Conservation (phyloP, 148 eudicot species). For the Cornus kousa region DNA sequence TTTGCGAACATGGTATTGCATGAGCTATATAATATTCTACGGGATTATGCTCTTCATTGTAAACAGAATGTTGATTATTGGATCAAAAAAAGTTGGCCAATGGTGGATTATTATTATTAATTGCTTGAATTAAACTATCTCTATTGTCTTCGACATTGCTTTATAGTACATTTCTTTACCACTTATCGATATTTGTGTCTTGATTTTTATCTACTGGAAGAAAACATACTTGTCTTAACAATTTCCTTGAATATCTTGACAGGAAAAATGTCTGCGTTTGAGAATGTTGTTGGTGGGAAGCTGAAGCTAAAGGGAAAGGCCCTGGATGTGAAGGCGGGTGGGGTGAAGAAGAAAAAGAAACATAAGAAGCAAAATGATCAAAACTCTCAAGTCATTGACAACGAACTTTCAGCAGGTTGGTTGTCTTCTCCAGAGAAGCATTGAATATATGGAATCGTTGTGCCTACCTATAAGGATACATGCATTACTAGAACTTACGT, state of each 20-base stretch:
- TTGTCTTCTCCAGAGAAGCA: neutral
- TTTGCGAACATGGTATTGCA: no score
- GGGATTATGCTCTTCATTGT: neutral
- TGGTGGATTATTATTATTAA: neutral
- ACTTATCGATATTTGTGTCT: neutral
- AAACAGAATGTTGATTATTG: no score
- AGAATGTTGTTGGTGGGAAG: slow-evolving; percentile 81
- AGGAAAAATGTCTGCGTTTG: slow-evolving; percentile 70
- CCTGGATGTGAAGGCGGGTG: slow-evolving; percentile 70
- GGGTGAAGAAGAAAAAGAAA: slow-evolving; percentile 80
- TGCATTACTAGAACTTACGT: neutral
- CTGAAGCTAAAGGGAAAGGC: slow-evolving; percentile 91
- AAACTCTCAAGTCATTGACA: slow-evolving; percentile 31
- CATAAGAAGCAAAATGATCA: slow-evolving; percentile 51
- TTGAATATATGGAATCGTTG: no score
- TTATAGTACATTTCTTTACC: no score
- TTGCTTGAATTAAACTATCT: neutral
- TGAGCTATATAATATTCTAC: no score
- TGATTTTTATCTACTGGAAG: neutral
- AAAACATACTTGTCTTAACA: neutral
- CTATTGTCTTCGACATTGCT: neutral
- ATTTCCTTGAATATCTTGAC: neutral
- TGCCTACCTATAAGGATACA: neutral
- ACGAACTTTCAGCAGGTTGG: slow-evolving; percentile 56
- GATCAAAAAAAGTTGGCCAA: neutral